A percentile compares a stretch with the other conserved stretches of the same genome.
Conservation (phyloP, 331 rosid genomes). For the Erythrophleum ivorense region DNA sequence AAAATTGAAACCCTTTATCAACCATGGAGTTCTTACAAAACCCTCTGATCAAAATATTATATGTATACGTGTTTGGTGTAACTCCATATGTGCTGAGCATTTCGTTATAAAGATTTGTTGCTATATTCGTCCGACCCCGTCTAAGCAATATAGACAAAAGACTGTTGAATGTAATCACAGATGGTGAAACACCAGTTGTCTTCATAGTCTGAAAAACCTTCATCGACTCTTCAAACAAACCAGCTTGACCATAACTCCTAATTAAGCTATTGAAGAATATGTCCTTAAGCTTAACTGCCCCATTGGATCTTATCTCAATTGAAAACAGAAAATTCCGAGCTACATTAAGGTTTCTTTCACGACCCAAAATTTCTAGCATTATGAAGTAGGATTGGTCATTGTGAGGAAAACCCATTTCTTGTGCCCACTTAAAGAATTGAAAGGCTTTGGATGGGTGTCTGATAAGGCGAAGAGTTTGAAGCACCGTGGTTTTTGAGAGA, state of each 20-base stretch:
- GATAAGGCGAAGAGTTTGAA: slow-evolving; percentile 62
- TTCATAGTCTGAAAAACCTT: slow-evolving; percentile 71
- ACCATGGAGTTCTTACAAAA: slow-evolving; percentile 74
- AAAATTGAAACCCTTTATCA: slow-evolving; percentile 66
- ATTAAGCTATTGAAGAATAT: slow-evolving; percentile 73
- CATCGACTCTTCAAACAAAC: slow-evolving; percentile 74
- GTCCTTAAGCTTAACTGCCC: slow-evolving; percentile 66
- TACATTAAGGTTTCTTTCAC: slow-evolving; percentile 56
- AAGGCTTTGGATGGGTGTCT: slow-evolving; percentile 57
- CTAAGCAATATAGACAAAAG: slow-evolving; percentile 61
- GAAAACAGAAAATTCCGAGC: slow-evolving; percentile 78
- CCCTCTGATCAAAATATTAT: slow-evolving; percentile 77
- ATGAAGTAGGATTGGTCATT: slow-evolving; percentile 56
- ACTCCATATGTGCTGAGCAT: slow-evolving; percentile 76
- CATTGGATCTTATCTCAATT: slow-evolving; percentile 62
- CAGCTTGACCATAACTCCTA: slow-evolving; percentile 65
- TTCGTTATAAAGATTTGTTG: slow-evolving; percentile 60
- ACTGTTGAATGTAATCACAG: slow-evolving; percentile 63
- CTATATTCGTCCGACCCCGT: slow-evolving; percentile 77
- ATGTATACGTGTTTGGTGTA: slow-evolving; percentile 61
- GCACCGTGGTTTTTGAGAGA: slow-evolving; percentile 64
- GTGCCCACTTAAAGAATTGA: slow-evolving; percentile 65
- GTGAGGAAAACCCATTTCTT: slow-evolving; percentile 64
- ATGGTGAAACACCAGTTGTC: slow-evolving; percentile 59
- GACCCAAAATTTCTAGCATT: slow-evolving; percentile 65